Evolutionary conservation across 805 yeast species (phyloP), one percentile per base, ranked within the genome.

Genomic region (Cyberlindnera xishuangbannaensis): DNA sequence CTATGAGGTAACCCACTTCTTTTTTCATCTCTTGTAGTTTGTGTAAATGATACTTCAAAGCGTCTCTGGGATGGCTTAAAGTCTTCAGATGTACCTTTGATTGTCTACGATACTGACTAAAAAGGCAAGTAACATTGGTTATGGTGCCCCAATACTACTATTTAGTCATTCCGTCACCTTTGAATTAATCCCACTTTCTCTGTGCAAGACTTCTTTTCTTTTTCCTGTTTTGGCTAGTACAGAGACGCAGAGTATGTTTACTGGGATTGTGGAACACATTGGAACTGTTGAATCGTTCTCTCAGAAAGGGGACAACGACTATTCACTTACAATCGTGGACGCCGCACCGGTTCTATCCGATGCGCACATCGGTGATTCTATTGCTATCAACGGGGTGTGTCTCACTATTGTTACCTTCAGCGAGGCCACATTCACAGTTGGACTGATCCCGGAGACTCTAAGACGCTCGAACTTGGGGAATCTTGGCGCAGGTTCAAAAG

Each of bases 281-380:
- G 97, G 96, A 8, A 67, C 75, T 2, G 78, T 83, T 10, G 76
- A 70, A 41, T 69, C 69, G 41, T 55, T 56, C 20, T 50, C 53
- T 23, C 49, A 59, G 7, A 90, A 83, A 76, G 3, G 87, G 84
- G 3, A 88, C 85, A 69, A 76, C 41, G 95, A 95, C 12, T 81
- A 78, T 8, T 74, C 95, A 0, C 52, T 87, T 25, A 71, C 75
- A 4, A 72, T 90, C 23, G 63, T 65, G 2, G 74, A 82, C 41
- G 83, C 87, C 18, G 51, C 65, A 0, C 58, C 62, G 4, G 76
- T 92, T 18, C 64, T 90, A 12, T 67, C 52, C 0, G 99, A 92
- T 55, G 87, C 84, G 43, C 88, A 87, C 51, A 61, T 90, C 24
- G 99, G 99, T 10, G 99, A 92, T 60, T 84, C 95, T 12, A 92